Evolutionary conservation across 2,329 filamentous ascomycete genomes (phyloP).

Genomic region (Dactylonectria estremocensis): DNA sequence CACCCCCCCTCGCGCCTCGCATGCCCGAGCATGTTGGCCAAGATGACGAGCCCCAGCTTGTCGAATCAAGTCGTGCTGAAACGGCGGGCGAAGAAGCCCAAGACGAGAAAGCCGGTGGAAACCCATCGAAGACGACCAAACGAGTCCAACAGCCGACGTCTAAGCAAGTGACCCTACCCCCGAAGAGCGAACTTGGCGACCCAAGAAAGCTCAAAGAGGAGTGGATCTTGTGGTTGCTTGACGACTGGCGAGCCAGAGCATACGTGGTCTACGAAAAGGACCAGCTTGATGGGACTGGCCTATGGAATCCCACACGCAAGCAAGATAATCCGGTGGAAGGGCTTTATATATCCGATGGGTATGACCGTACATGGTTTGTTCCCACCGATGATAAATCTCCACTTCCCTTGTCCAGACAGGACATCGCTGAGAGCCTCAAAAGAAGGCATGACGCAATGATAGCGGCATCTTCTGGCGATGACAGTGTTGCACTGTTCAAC

Average conservation of each 20-base stretch:
- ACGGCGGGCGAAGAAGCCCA: neutral
- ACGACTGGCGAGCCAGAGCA: slow-evolving; percentile 42
- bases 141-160: slow-evolving; percentile 9
- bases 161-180: neutral
- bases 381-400: slow-evolving; percentile 34
- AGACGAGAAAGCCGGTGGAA: neutral
- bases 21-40: neutral
- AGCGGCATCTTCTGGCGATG: neutral
- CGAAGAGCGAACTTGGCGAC: neutral
- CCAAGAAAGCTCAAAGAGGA: slow-evolving; percentile 38
- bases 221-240: slow-evolving; percentile 36
- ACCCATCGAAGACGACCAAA: slow-evolving; percentile 8
- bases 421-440: slow-evolving; percentile 27
- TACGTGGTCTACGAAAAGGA: slow-evolving; percentile 32
- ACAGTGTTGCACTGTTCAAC: neutral
- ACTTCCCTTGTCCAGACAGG: slow-evolving; percentile 29
- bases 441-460: slow-evolving; percentile 23
- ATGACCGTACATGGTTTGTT: slow-evolving; percentile 43
- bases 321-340: slow-evolving; percentile 15
- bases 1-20: neutral
- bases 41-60: neutral
- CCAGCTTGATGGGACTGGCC: slow-evolving; percentile 39
- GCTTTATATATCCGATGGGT: slow-evolving; percentile 43
- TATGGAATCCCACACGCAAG: slow-evolving; percentile 40
- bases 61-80: neutral